Evolutionary conservation across 108 stramenopile genomes (phyloP).

Genomic region (Tribonema minus): DNA sequence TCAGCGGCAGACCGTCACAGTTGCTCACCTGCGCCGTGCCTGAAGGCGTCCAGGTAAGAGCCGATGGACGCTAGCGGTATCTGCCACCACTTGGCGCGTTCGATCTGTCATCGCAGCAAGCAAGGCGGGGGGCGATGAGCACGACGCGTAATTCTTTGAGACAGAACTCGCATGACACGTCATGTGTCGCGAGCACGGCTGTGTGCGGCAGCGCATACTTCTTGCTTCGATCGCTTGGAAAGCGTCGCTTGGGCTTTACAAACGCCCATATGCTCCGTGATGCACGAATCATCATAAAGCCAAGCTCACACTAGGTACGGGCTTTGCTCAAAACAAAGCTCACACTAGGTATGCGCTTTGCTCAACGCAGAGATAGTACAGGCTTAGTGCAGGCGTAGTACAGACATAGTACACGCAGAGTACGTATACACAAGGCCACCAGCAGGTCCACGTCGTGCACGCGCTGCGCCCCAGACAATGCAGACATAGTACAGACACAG

Average conservation of each 20-base stretch:
- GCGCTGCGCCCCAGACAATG: constrained; percentile 99
- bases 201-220: no score
- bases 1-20: not conserved
- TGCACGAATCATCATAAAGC: no score
- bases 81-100: constrained; percentile 79
- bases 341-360: no score
- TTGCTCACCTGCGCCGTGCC: constrained; percentile 72
- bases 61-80: constrained; percentile 80
- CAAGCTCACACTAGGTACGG: no score
- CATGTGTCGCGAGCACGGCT: no score
- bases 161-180: no score
- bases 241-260: no score
- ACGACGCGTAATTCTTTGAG: not conserved
- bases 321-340: no score
- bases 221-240: no score
- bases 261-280: no score
- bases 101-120: constrained; percentile 50
- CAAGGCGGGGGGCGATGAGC: not conserved
- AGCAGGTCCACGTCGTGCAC: constrained; percentile 91
- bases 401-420: not conserved
- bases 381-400: not conserved
- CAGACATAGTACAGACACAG: no score
- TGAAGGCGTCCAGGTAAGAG: constrained; percentile 90
- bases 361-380: not conserved
- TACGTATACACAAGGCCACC: not conserved